These are phyloP conservation scores for Sarocladium kiliense DNA, from an alignment of 2,329 filamentous ascomycete species.

Conservation along the genomic window DNA sequence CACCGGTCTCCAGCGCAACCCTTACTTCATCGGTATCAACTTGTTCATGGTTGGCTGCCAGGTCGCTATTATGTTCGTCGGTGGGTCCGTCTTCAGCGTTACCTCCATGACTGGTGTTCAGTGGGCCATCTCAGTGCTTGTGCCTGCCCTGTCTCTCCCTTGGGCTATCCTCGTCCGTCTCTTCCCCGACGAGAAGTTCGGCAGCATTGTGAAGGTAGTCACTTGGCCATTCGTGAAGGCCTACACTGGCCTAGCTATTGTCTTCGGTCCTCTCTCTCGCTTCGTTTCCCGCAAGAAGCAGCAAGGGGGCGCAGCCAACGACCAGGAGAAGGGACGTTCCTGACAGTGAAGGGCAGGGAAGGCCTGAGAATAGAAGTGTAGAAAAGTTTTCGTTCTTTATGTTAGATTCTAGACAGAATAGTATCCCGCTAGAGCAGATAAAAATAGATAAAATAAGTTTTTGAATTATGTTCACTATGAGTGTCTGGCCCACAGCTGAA, in stretches of 20 bases:
- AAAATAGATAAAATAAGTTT: neutral
- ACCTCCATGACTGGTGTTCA: constrained; percentile 37
- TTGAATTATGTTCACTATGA: neutral
- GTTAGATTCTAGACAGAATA: neutral
- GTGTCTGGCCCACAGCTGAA: neutral
- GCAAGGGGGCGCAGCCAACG: neutral
- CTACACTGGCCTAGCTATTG: neutral
- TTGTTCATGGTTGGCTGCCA: constrained; percentile 53
- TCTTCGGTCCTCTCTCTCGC: neutral
- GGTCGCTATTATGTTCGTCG: constrained; percentile 52
- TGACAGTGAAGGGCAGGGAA: constrained; percentile 9
- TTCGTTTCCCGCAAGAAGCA: neutral
- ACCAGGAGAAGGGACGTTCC: constrained; percentile 7
- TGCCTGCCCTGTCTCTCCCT: constrained; percentile 43
- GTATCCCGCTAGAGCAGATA: neutral
- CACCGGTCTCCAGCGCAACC: constrained; percentile 50
- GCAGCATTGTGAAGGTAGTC: constrained; percentile 6
- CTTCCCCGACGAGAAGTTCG: constrained; percentile 42
- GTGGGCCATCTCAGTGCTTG: constrained; percentile 48
- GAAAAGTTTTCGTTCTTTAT: neutral
- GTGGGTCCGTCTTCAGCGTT: constrained; percentile 49
- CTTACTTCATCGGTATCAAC: constrained; percentile 54
- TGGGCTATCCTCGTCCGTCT: constrained; percentile 43
- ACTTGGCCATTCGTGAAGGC: constrained; percentile 9
- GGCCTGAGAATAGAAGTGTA: neutral